phyloP scores from a whole-genome alignment of 2,329 filamentous ascomycete genomes.

The Akanthomyces dipterigenus region DNA sequence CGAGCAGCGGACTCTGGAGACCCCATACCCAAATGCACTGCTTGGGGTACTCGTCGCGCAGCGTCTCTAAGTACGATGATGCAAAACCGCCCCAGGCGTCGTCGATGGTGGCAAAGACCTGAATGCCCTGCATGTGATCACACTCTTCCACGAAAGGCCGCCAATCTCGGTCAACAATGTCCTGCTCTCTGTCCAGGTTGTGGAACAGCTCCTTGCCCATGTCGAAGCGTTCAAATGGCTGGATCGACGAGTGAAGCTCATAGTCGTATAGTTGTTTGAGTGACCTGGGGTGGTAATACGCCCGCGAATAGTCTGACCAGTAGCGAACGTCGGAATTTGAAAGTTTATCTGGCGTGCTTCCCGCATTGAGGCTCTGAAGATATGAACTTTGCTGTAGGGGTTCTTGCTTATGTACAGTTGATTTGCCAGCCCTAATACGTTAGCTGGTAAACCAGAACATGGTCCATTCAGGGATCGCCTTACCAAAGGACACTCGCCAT shows the following conservation, averaged over 20 bases:
- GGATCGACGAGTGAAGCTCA: conserved; percentile 70
- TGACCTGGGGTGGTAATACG: conserved; percentile 88
- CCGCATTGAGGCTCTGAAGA: conserved; percentile 71
- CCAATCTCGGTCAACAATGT: conserved; percentile 84
- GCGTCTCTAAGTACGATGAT: conserved; percentile 63
- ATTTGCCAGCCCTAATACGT: conserved; percentile 53
- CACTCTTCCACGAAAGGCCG: conserved; percentile 87
- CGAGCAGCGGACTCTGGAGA: conserved; percentile 55
- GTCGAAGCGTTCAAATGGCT: conserved; percentile 88
- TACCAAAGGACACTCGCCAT: conserved; percentile 28
- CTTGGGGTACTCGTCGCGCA: conserved; percentile 90
- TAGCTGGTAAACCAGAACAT: not conserved
- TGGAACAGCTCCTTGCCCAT: conserved; percentile 72
- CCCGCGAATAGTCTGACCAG: conserved; percentile 91
- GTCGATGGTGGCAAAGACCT: conserved; percentile 64
- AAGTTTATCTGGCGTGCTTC: conserved; percentile 58
- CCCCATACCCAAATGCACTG: conserved; percentile 83
- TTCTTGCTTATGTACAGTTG: conserved; percentile 61
- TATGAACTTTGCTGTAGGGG: conserved; percentile 67
- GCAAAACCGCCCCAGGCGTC: conserved; percentile 80
- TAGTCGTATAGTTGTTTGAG: conserved; percentile 83
- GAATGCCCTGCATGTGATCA: conserved; percentile 83
- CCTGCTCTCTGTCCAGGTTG: conserved; percentile 69
- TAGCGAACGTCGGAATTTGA: conserved; percentile 71
- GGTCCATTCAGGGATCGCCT: conserved; percentile 5